Evolutionary conservation across 805 yeast species (phyloP), one percentile per base, ranked within the genome.

Genomic region (Starmerella bacillaris): DNA sequence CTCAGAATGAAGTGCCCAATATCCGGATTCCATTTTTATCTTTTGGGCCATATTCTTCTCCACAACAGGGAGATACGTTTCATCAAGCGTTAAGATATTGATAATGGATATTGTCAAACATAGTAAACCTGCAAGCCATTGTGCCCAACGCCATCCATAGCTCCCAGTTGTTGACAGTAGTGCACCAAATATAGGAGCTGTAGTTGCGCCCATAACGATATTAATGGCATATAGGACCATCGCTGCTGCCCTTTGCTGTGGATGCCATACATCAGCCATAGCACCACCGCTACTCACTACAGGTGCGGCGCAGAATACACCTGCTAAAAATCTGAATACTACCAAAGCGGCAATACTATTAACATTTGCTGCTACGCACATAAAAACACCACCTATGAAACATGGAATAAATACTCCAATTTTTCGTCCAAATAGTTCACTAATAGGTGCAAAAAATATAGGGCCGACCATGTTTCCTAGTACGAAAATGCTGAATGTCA

Each of bases 401-500:
- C 65, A 53, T 2, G 78, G 66, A 3, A 68, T 45, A 1, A 74
- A 44, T 33, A 74, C 45, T 4, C 75, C 69, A n/a, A 65, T 55
- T 51, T 68, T 67, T 54, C 92, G 59, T 28, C 92, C 89, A 45
- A 65, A 77, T 24, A 77, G 48, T 54, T 80, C 93, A n/a, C 83
- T 73, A 22, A 79, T 53, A 4, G 93, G 93, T 21, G 89, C 93
- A 78, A 86, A 83, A 30, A 80, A 50, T 31, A 82, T 62, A 3
- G 96, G 95, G 19, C 95, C 94, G 1, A 82, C 66, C 2, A 94
- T 94, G 56, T 82, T 83, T 11, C 95, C 96, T 30, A 82, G 54
- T 12, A 86, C 93, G 48, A 69, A 84, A 14, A 83, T 61, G 0
- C 94, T 70, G 12, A 82, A 67, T 38, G 83, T 77, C 33, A 86